phyloP scores from a whole-genome alignment of 2,329 filamentous ascomycete genomes.

The Phyllosticta citrichinensis region DNA sequence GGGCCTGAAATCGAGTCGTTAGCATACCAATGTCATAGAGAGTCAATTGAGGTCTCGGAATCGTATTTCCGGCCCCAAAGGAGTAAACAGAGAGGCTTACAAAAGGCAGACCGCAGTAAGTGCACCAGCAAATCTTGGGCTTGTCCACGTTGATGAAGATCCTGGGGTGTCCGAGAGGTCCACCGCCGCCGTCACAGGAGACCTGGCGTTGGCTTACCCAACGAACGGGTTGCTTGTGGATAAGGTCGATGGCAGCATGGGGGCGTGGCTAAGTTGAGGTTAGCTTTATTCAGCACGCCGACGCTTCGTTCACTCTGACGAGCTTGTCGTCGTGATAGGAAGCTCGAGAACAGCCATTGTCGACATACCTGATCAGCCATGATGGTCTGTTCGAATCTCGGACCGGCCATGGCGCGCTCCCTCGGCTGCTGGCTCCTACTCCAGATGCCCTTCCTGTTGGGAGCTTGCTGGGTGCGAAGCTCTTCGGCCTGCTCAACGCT shows the following conservation, averaged over 20 bases:
- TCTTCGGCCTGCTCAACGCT: slow-evolving; percentile 44
- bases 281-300: background rate
- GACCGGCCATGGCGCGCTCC: slow-evolving; percentile 78
- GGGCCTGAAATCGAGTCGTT: slow-evolving; percentile 49
- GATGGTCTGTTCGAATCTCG: slow-evolving; percentile 94
- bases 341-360: background rate
- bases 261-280: slow-evolving; percentile 61
- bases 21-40: slow-evolving; percentile 4
- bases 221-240: slow-evolving; percentile 88
- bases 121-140: slow-evolving; percentile 81
- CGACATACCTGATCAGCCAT: slow-evolving; percentile 74
- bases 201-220: slow-evolving; percentile 80
- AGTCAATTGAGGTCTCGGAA: background rate
- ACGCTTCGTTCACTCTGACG: background rate
- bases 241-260: slow-evolving; percentile 82
- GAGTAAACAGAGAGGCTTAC: slow-evolving; percentile 47
- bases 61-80: background rate
- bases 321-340: background rate
- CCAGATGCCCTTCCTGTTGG: slow-evolving; percentile 74
- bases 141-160: slow-evolving; percentile 99
- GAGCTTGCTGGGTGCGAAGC: slow-evolving; percentile 61
- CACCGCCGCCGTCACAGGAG: slow-evolving; percentile 85
- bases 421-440: slow-evolving; percentile 75
- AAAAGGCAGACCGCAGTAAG: slow-evolving; percentile 87
- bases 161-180: slow-evolving; percentile 77